These are phyloP conservation scores for Begonia loranthoides DNA, from an alignment of 306 rosid genomes.

Conservation along the genomic window DNA sequence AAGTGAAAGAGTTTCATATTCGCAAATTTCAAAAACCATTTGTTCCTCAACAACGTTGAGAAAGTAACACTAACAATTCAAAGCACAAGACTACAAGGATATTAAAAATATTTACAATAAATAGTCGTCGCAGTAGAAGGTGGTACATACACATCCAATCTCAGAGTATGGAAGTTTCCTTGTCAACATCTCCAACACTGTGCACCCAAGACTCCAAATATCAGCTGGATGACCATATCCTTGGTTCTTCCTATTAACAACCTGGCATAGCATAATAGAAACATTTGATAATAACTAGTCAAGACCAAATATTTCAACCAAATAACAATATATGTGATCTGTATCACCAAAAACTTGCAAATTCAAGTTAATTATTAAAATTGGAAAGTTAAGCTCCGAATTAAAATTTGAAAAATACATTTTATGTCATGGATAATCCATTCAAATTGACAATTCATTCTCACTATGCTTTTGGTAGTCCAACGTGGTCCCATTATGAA, in stretches of 20 bases:
- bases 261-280: slow-evolving; percentile 34
- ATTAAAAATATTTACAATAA: too few species aligned
- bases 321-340: background rate
- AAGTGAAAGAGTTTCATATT: too few species aligned
- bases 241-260: slow-evolving; percentile 52
- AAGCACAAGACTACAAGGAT: too few species aligned
- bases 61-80: too few species aligned
- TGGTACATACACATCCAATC: slow-evolving; percentile 42
- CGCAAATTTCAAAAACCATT: too few species aligned
- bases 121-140: too few species aligned
- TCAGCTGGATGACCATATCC: slow-evolving; percentile 93
- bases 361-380: background rate
- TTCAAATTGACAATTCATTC: background rate
- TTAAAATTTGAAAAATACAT: background rate
- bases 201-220: slow-evolving; percentile 98
- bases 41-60: too few species aligned
- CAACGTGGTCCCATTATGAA: too few species aligned
- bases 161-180: slow-evolving; percentile 49
- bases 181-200: slow-evolving; percentile 89
- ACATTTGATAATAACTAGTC: background rate
- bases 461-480: too few species aligned
- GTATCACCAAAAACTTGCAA: background rate
- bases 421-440: too few species aligned
- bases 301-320: background rate
- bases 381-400: background rate